Conservation (phyloP, 176 grass and related monocot species). For the Hsuehochloa calcarea region DNA sequence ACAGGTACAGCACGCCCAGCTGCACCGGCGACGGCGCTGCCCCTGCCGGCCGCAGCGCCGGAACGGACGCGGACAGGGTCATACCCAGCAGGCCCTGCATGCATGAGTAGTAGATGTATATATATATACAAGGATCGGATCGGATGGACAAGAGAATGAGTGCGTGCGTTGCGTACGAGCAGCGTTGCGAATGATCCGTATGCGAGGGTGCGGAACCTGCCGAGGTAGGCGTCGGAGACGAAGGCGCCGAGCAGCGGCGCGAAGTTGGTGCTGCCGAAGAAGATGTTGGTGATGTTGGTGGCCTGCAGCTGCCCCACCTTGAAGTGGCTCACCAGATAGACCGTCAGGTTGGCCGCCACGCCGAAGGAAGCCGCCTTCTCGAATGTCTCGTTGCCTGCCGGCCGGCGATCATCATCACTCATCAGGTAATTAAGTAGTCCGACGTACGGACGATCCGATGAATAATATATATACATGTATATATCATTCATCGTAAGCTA, state of each 20-base stretch:
- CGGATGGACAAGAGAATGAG: too few species aligned
- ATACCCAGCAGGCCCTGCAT: not conserved
- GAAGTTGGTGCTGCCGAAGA: not conserved
- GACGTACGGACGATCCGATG: too few species aligned
- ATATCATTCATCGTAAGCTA: too few species aligned
- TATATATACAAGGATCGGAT: too few species aligned
- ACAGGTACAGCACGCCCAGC: not conserved
- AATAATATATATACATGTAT: too few species aligned
- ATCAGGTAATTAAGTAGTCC: too few species aligned
- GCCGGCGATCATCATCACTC: not conserved
- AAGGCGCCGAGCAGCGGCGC: not conserved
- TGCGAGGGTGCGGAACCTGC: not conserved
- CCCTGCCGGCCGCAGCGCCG: not conserved
- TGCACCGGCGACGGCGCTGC: not conserved
- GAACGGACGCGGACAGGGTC: not conserved
- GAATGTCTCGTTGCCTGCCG: not conserved
- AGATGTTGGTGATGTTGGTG: not conserved
- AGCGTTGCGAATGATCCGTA: not conserved
- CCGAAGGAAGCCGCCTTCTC: not conserved
- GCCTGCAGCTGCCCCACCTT: not conserved
- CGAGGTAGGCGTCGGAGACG: not conserved
- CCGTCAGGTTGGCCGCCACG: not conserved
- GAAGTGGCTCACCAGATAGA: not conserved
- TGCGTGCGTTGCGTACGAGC: not conserved
- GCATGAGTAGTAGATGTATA: not conserved